Base-by-base conservation (phyloP, 176 grass and related monocot species). In the Musa acuminata region DNA sequence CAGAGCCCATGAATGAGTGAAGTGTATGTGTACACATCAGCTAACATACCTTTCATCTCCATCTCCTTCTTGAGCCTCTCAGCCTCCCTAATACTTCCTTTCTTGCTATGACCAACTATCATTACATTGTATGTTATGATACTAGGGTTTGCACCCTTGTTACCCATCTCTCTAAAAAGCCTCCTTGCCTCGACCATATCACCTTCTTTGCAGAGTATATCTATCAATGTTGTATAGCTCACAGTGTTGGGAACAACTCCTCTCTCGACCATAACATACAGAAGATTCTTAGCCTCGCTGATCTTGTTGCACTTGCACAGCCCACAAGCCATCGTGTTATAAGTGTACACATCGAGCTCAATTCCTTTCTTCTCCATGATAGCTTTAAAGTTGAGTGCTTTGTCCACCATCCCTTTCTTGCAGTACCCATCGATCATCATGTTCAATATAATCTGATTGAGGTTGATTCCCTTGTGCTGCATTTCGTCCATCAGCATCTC, bases 101-200 rank as follows among this genome's bases (percentile, higher is more conserved):
- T 93, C 81, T 98, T 93, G 74, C 79, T 77, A 67, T 89, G 93
- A 20, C 87, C 94, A 81, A 91, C 78, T 8, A 98, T 89, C 86
- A 98, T 88, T 13, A 92, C 87, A 79, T 89, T 93, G 81, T 91
- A 98, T 8, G 88, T 98, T 5, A 89, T 82, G 8, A 78, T 55
- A 67, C 75, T 87, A 49, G 90, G 88, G 4, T 35, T 67, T 48
- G 80, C 71, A 17, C 83, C 85, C 26, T 90, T 86, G 52, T 51
- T 77, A 55, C 63, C 57, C 94, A 98, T 91, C 49, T 91, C 86
- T 27, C 80, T 78, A 55, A 97, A 97, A 66, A 93, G 52, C 75
- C 90, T 90, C 66, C 77, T 90, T 23, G 85, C 93, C 74, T 93
- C 90, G 29, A 88, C 85, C 89, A 97, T 90, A 52, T 97, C 83